Evolutionary conservation across 352 stramenopile genomes (phyloP).

Genomic region (Pythium phragmiticola): DNA sequence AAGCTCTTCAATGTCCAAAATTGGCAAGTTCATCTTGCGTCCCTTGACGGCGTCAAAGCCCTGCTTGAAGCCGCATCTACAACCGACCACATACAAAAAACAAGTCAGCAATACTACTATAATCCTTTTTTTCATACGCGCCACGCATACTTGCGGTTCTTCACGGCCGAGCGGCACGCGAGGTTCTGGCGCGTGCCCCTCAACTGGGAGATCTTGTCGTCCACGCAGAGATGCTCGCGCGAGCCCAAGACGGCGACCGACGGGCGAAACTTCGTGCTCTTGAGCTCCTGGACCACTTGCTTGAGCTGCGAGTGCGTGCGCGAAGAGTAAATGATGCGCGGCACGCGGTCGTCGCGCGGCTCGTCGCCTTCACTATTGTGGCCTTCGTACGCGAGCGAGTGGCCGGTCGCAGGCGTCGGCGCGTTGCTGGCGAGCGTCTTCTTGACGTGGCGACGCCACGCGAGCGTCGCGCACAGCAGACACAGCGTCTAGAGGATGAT

Average conservation of each 20-base stretch:
- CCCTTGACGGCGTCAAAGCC: slow-evolving; percentile 69
- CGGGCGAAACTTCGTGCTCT: slow-evolving; percentile 93
- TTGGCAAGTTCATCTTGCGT: slow-evolving; percentile 52
- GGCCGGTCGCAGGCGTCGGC: not conserved
- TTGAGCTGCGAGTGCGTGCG: slow-evolving; percentile 98
- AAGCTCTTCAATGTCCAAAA: slow-evolving; percentile 99
- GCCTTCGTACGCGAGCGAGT: slow-evolving; percentile 51
- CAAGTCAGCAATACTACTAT: not conserved
- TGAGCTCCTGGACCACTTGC: slow-evolving; percentile 96
- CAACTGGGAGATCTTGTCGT: slow-evolving; percentile 91
- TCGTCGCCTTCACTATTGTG: slow-evolving; percentile 19
- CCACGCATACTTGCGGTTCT: slow-evolving; percentile 74
- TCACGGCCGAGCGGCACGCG: slow-evolving; percentile 83
- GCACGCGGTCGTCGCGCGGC: slow-evolving; percentile 45
- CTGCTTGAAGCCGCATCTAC: slow-evolving; percentile 73
- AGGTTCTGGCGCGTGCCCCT: slow-evolving; percentile 86
- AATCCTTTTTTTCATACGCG: not conserved
- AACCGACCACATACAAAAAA: not conserved
- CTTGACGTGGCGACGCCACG: slow-evolving; percentile 88
- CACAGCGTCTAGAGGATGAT: slow-evolving; percentile 87
- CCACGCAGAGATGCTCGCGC: slow-evolving; percentile 96
- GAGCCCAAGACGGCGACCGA: slow-evolving; percentile 90
- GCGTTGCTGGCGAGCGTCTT: slow-evolving; percentile 35
- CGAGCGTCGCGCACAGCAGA: slow-evolving; percentile 93
- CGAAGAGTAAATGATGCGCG: slow-evolving; percentile 98